Percentiles rank a stretch among this genome's conserved stretches.
phyloP scores from a whole-genome alignment of 768 basidiomycete genomes.

The Termitomyces eurrhizus region DNA sequence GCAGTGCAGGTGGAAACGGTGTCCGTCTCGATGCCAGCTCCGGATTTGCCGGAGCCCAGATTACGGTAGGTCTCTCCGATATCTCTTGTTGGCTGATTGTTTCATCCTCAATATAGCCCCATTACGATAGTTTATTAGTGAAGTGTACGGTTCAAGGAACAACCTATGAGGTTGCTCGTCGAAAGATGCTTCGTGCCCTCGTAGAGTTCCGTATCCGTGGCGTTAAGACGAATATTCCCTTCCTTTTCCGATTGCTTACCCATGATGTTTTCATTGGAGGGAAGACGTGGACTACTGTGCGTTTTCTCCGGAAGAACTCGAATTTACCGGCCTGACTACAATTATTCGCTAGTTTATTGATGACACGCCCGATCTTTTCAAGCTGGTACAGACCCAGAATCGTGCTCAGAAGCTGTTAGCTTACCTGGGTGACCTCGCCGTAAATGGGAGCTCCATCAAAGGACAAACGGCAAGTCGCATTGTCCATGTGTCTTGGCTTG shows the following conservation, averaged over 20 bases:
- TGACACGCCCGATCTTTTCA: slow-evolving; percentile 99
- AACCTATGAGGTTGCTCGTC: slow-evolving; percentile 96
- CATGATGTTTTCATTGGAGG: slow-evolving; percentile 95
- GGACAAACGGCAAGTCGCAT: slow-evolving; percentile 62
- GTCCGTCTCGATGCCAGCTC: slow-evolving; percentile 95
- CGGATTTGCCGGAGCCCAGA: slow-evolving; percentile 98
- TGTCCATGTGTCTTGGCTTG: neutral
- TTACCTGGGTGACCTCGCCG: slow-evolving; percentile 95
- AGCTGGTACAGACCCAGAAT: slow-evolving; percentile 95
- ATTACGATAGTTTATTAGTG: slow-evolving; percentile 96
- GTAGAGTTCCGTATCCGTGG: slow-evolving; percentile 99
- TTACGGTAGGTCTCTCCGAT: slow-evolving; percentile 57
- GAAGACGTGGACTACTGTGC: slow-evolving; percentile 92
- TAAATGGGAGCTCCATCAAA: slow-evolving; percentile 98
- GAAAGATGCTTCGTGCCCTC: slow-evolving; percentile 99
- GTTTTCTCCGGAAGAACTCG: neutral
- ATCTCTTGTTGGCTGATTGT: neutral
- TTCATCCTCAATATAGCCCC: slow-evolving; percentile 55
- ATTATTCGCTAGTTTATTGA: slow-evolving; percentile 79
- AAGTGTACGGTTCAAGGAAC: slow-evolving; percentile 96
- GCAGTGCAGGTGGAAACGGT: slow-evolving; percentile 97
- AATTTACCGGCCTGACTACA: neutral
- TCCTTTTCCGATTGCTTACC: slow-evolving; percentile 96
- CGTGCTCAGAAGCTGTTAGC: slow-evolving; percentile 96
- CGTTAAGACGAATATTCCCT: slow-evolving; percentile 99